Percentiles rank a stretch among this genome's conserved stretches.
phyloP scores from a whole-genome alignment of 352 stramenopile genomes.

The Pythium sp. region DNA sequence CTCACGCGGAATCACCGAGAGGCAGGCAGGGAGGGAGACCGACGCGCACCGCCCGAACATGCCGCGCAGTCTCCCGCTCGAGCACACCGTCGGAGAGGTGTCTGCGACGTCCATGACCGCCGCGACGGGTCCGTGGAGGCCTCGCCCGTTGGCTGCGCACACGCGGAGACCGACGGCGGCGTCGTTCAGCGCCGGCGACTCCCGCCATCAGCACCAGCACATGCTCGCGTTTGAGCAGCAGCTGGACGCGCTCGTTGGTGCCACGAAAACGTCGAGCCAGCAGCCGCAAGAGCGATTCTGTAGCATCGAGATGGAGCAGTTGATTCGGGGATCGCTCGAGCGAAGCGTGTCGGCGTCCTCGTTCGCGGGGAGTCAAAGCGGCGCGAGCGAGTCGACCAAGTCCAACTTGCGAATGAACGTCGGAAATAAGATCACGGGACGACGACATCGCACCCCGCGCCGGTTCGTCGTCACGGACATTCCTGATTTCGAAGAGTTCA shows the following conservation, averaged over 20 bases:
- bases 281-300: constrained; percentile 3
- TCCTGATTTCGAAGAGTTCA: constrained; percentile 41
- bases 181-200: constrained; percentile 25
- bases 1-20: not conserved
- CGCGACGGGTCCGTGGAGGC: constrained; percentile 11
- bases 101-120: constrained; percentile 10
- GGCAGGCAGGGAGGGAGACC: not conserved
- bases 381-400: not conserved
- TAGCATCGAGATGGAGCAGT: constrained; percentile 7
- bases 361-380: constrained; percentile 7
- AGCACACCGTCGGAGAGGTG: not conserved
- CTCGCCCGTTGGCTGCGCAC: not conserved
- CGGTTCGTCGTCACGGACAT: constrained; percentile 78
- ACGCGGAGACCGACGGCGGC: constrained; percentile 14
- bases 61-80: constrained; percentile 18
- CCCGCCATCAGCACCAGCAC: constrained; percentile 8
- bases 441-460: constrained; percentile 49
- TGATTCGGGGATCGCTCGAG: constrained; percentile 7
- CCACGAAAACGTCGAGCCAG: constrained; percentile 2
- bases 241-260: constrained; percentile 16
- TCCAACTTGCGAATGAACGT: not conserved
- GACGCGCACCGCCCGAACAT: not conserved
- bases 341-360: constrained; percentile 15
- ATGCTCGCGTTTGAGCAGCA: constrained; percentile 17
- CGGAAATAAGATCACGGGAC: constrained; percentile 46